These are phyloP conservation scores for Cenococcum geophilum DNA, from an alignment of 495 filamentous ascomycete genomes.

Conservation along the genomic window DNA sequence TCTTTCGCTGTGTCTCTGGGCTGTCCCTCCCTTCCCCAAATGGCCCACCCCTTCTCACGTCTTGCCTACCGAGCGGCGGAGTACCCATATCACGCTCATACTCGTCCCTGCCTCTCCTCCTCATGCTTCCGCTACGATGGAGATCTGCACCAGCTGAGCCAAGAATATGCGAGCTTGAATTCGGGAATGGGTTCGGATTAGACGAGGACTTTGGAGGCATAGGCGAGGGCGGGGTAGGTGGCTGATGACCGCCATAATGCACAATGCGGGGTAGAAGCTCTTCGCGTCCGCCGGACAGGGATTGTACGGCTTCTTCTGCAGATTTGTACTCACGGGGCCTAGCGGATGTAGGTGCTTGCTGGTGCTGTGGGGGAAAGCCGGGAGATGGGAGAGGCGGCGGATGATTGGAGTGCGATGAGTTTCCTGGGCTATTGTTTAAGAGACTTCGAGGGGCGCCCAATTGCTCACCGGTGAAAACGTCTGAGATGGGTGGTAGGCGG, in stretches of 20 bases:
- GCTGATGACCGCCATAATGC: conserved; percentile 86
- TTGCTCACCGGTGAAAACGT: conserved; percentile 85
- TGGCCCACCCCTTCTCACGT: conserved; percentile 9
- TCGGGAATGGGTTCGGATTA: conserved; percentile 26
- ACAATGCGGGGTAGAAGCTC: conserved; percentile 88
- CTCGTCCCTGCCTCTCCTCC: conserved; percentile 73
- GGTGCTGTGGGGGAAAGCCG: conserved; percentile 47
- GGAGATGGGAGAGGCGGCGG: conserved; percentile 72
- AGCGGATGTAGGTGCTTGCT: conserved; percentile 40
- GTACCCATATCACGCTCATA: conserved; percentile 80
- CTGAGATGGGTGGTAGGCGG: conserved; percentile 85
- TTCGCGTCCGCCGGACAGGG: conserved; percentile 82
- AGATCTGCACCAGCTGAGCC: conserved; percentile 34
- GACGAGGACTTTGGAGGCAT: conserved; percentile 37
- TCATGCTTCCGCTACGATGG: conserved; percentile 46
- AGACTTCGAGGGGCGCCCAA: conserved; percentile 53
- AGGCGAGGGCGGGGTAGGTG: conserved; percentile 89
- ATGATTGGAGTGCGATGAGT: conserved; percentile 65
- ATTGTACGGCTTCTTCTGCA: conserved; percentile 87
- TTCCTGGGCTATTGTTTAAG: conserved; percentile 40
- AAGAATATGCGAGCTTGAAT: conserved; percentile 37
- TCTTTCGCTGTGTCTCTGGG: conserved; percentile 73
- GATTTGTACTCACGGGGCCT: conserved; percentile 86
- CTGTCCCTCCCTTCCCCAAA: conserved; percentile 55
- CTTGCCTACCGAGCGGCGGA: conserved; percentile 57